phyloP scores from a whole-genome alignment of 495 filamentous ascomycete species.

The Penicillium arizonense region DNA sequence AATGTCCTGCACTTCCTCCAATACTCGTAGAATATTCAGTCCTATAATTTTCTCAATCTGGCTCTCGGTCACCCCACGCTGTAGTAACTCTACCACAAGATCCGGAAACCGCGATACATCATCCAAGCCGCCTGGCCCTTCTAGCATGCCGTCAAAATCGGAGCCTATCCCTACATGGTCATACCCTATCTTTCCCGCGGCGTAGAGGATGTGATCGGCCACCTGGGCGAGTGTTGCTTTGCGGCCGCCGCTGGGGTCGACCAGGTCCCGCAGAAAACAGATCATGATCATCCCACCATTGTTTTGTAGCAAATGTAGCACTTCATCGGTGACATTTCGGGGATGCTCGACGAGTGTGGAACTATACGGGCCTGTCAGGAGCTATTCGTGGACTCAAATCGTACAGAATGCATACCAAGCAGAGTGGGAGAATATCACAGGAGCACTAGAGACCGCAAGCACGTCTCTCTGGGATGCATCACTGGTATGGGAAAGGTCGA shows the following conservation, averaged over 20 bases:
- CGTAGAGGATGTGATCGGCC: constrained; percentile 65
- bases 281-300: constrained; percentile 70
- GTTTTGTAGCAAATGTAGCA: too few relatives aligned
- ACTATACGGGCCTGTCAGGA: too few relatives aligned
- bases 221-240: constrained; percentile 68
- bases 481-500: constrained; percentile 69
- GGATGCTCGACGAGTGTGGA: constrained; percentile 61
- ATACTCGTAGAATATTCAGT: too few relatives aligned
- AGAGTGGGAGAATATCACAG: constrained; percentile 74
- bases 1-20: too few relatives aligned
- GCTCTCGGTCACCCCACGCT: too few relatives aligned
- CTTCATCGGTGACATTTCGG: constrained; percentile 72
- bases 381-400: too few relatives aligned
- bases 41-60: too few relatives aligned
- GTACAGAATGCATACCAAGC: constrained; percentile 63
- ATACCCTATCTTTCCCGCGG: constrained; percentile 67
- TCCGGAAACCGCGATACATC: constrained; percentile 75
- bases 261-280: too few relatives aligned
- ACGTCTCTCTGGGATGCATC: constrained; percentile 68
- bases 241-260: too few relatives aligned
- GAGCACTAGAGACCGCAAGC: constrained; percentile 58
- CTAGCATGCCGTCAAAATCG: constrained; percentile 64
- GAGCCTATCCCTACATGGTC: constrained; percentile 74
- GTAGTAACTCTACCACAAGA: too few relatives aligned
- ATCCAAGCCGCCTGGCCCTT: constrained; percentile 37